Conservation (phyloP, 345 rosid species). For the Euphorbia lathyris region DNA sequence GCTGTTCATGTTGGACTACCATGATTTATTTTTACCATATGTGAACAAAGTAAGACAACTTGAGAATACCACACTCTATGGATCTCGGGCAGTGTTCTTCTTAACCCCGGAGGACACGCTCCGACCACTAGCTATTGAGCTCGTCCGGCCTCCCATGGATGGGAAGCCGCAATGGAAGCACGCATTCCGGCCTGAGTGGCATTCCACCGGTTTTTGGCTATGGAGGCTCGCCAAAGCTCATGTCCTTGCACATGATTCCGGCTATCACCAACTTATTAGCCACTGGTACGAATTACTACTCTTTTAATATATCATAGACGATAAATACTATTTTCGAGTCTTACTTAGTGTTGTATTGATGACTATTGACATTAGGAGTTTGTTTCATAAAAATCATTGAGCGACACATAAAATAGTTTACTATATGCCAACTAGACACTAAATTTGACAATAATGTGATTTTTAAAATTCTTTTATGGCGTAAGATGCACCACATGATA, state of each 20-base stretch:
- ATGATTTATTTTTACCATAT: slow-evolving; percentile 55
- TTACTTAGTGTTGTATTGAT: too few species aligned
- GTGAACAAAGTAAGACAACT: slow-evolving; percentile 58
- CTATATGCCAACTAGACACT: too few species aligned
- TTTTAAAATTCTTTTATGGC: too few species aligned
- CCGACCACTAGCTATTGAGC: slow-evolving; percentile 62
- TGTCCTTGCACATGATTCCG: slow-evolving; percentile 57
- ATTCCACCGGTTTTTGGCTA: slow-evolving; percentile 55
- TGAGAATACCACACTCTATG: slow-evolving; percentile 49
- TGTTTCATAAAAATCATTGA: too few species aligned
- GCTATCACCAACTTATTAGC: slow-evolving; percentile 62
- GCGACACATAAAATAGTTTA: too few species aligned
- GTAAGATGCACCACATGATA: too few species aligned
- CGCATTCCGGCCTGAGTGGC: slow-evolving; percentile 39
- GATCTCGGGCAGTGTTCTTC: slow-evolving; percentile 65
- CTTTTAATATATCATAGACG: too few species aligned
- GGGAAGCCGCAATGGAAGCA: slow-evolving; percentile 65
- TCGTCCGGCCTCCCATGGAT: slow-evolving; percentile 48
- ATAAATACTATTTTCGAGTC: too few species aligned
- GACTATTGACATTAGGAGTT: too few species aligned
- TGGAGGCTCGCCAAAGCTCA: slow-evolving; percentile 78
- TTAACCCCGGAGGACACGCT: slow-evolving; percentile 47
- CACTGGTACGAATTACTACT: slow-evolving; percentile 47
- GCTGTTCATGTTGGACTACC: slow-evolving; percentile 58
- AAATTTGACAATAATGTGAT: too few species aligned